Conservation (phyloP, 2,329 filamentous ascomycete genomes). For the Intubia oerlemansii region DNA sequence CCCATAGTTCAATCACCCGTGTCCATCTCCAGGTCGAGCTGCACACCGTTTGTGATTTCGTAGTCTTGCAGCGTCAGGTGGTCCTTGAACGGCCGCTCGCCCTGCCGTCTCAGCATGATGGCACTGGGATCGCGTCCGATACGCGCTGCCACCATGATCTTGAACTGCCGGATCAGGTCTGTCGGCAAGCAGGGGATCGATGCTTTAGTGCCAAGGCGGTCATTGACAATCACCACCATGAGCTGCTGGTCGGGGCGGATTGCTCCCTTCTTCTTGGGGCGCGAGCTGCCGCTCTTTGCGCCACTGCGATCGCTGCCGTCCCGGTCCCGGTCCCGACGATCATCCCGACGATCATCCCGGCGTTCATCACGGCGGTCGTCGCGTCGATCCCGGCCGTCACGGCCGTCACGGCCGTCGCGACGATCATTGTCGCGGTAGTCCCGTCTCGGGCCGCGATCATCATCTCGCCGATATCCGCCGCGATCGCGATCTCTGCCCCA, state of each 20-base stretch:
- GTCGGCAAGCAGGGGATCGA: constrained; percentile 74
- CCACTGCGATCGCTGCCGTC: background rate
- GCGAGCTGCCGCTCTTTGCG: background rate
- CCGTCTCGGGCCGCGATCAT: no score
- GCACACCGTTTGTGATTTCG: constrained; percentile 78
- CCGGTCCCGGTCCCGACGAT: constrained; percentile 13
- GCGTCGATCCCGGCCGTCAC: constrained; percentile 2
- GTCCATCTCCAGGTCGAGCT: constrained; percentile 39
- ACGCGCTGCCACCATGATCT: constrained; percentile 72
- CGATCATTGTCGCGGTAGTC: constrained; percentile 10
- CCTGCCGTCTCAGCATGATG: constrained; percentile 80
- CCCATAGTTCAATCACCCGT: constrained; percentile 33
- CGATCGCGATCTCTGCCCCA: constrained; percentile 11
- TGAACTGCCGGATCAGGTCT: constrained; percentile 71
- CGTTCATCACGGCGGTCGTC: constrained; percentile 8
- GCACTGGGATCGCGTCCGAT: constrained; percentile 81
- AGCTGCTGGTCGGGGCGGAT: constrained; percentile 3
- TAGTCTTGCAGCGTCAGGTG: constrained; percentile 75
- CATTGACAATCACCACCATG: constrained; percentile 92
- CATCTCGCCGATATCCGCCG: constrained; percentile 9
- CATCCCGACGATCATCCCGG: constrained; percentile 8
- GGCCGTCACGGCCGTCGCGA: no score
- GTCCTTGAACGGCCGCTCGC: constrained; percentile 86
- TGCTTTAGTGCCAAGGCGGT: constrained; percentile 88
- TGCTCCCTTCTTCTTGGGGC: constrained; percentile 11